Base-by-base conservation (phyloP, 2,329 filamentous ascomycete genomes). In the Cladosporium sp. region DNA sequence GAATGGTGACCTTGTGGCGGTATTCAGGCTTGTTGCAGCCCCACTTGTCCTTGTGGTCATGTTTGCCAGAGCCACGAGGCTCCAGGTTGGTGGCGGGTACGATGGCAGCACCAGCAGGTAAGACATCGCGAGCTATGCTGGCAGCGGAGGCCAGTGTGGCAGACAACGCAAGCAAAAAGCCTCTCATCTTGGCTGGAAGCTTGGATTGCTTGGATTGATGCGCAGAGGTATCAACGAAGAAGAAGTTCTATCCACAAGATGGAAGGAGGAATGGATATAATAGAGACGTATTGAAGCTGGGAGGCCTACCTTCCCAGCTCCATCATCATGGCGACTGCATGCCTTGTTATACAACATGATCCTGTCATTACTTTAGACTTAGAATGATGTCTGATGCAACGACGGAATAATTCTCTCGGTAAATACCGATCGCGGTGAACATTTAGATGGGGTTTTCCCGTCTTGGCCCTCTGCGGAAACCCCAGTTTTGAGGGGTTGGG, bases 1-100 rank as follows among this genome's bases (percentile, higher is more conserved):
- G 80, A 61, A 87, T 85, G 2, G 79, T 83, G 66, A 86, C 77
- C 23, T 80, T 81, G 37, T 77, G 79, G 44, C 81, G 78, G 60
- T 81, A 62, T 18, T 59, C 46, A 64, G 46, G 67, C 59, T 33
- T 68, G 65, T 61, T 72, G 66, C n/a, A 67, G 65, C 46, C 37
- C 65, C 65, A 58, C 26, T 53, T 61, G 56, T 65, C 62, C 44
- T 65, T 65, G 26, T 65, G 62, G 1, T 50, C 29, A n/a, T 65
- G 40, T 29, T 65, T 65, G 29, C 21, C 44, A 10, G 11, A 37
- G 37, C 62, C 40, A 28, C 56, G 62, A n/a, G 62, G 40, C 14
- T 65, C 62, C 1, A 58, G 37, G 10, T 8, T 3, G 2, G n/a
- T 46, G 12, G 37, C 53, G 11, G 53, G 46, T 16, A 33, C 59